A percentile compares a stretch with the other conserved stretches of the same genome.
These are phyloP conservation scores for Orbilia quercus DNA, from an alignment of 2,329 filamentous ascomycete genomes.

Conservation along the genomic window DNA sequence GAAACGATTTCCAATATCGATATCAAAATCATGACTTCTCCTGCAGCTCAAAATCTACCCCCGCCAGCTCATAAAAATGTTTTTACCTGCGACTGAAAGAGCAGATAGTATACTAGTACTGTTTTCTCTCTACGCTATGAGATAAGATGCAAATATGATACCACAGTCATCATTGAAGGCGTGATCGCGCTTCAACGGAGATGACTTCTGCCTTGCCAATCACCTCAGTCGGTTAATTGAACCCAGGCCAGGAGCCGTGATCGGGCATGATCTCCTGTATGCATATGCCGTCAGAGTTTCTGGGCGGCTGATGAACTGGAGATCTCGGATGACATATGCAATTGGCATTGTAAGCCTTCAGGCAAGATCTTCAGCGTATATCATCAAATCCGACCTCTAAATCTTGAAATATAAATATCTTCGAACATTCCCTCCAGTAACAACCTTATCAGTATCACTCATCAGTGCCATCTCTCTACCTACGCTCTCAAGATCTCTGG, in stretches of 20 bases:
- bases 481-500: background rate
- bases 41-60: constrained; percentile 10
- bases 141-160: constrained; percentile 31
- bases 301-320: constrained; percentile 3
- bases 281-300: constrained; percentile 9
- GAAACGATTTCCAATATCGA: constrained; percentile 37
- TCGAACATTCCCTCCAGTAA: background rate
- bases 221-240: background rate
- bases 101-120: background rate
- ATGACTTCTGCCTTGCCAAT: constrained; percentile 19
- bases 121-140: background rate
- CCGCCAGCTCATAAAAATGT: background rate
- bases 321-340: constrained; percentile 20
- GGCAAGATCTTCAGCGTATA: constrained; percentile 16
- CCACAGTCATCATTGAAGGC: constrained; percentile 39
- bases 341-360: background rate
- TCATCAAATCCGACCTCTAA: background rate
- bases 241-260: background rate
- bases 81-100: background rate
- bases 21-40: constrained; percentile 12
- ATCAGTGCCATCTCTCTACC: constrained; percentile 15
- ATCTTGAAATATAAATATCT: constrained; percentile 6
- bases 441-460: constrained; percentile 19
- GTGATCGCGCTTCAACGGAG: constrained; percentile 25
- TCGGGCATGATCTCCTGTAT: background rate